Base-by-base conservation (phyloP, 2,329 filamentous ascomycete species). In the Clonostachys solani region DNA sequence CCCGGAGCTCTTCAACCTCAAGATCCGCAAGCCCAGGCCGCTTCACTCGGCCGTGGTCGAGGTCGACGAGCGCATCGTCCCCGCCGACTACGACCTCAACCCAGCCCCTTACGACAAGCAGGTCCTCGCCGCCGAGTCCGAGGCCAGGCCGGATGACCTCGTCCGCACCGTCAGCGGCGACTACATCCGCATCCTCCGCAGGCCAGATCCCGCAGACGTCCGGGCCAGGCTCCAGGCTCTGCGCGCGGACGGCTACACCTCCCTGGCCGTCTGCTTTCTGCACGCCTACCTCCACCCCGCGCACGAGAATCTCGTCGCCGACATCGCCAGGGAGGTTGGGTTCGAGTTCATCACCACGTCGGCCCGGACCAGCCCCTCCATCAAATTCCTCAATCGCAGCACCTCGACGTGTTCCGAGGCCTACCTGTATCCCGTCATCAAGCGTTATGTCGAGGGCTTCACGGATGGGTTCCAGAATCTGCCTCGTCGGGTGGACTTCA, bases 1-100 rank as follows among this genome's bases (percentile, higher is more conserved):
- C 18, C 86, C 86, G 2, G 77, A 84, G 49, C 86, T 90, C 47
- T 90, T 90, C 52, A 86, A 88, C 55, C 69, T 90, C 9, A 82
- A 83, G 4, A 87, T 89, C 40, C 68, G 75, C 45, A 81, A 85
- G 47, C 82, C 85, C 1, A 82, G 86, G 43, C 80, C 86, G 7
- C 71, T 90, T 3, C 88, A 88, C 57, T 79, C 85, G 54, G 75
- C 68, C 36, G 85, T 89, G 0, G 69, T 89, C 3, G 86, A 89
- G 62, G 75, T 89, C 16, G 82, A 88, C 45, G 86, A 89, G 66
- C 72, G 86, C 36, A 82, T 89, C 5, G 89, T 29, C 23, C 23
- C 23, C 8, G 23, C 23, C 9, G 23, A 29, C 23, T 29, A 29
- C 23, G 23, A 29, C 23, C 23, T 29, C 8, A 29, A 29, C 10